phyloP scores from a whole-genome alignment of 2,329 filamentous ascomycete genomes.

The Fusarium virguliforme region DNA sequence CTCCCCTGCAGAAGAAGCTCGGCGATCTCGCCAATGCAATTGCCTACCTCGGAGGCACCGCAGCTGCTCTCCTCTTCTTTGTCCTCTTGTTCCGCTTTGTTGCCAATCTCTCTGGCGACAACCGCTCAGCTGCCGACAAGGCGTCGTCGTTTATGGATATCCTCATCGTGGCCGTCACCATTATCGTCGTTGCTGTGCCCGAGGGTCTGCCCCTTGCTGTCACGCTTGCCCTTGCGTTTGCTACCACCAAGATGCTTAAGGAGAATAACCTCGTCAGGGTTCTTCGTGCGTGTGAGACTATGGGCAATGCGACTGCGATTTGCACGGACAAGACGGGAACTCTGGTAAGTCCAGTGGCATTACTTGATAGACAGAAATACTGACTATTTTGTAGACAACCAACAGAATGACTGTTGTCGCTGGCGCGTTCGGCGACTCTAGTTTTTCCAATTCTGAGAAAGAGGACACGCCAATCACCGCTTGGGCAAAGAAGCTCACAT shows the following conservation, averaged over 20 bases:
- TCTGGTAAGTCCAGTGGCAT: slow-evolving; percentile 45
- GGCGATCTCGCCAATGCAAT: background rate
- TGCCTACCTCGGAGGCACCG: background rate
- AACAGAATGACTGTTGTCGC: slow-evolving; percentile 11
- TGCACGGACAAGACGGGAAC: slow-evolving; percentile 74
- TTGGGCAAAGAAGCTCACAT: background rate
- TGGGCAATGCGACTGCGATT: slow-evolving; percentile 80
- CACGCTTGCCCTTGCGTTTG: slow-evolving; percentile 77
- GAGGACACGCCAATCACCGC: background rate
- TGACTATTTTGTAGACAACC: background rate
- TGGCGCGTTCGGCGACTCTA: background rate
- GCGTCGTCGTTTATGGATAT: slow-evolving; percentile 8
- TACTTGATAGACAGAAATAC: background rate
- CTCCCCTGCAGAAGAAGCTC: slow-evolving; percentile 70
- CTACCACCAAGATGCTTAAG: slow-evolving; percentile 77
- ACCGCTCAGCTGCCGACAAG: background rate
- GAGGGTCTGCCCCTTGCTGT: slow-evolving; percentile 77
- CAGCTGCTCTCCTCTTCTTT: slow-evolving; percentile 2
- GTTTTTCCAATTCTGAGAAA: background rate
- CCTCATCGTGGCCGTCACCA: slow-evolving; percentile 40
- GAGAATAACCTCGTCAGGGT: slow-evolving; percentile 79
- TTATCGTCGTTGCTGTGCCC: slow-evolving; percentile 71
- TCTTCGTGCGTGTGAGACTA: slow-evolving; percentile 77
- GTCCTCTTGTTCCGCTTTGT: slow-evolving; percentile 7
- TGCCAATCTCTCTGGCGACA: background rate